Evolutionary conservation across 805 yeast species (phyloP).

Genomic region (Zygoascus ofunaensis): DNA sequence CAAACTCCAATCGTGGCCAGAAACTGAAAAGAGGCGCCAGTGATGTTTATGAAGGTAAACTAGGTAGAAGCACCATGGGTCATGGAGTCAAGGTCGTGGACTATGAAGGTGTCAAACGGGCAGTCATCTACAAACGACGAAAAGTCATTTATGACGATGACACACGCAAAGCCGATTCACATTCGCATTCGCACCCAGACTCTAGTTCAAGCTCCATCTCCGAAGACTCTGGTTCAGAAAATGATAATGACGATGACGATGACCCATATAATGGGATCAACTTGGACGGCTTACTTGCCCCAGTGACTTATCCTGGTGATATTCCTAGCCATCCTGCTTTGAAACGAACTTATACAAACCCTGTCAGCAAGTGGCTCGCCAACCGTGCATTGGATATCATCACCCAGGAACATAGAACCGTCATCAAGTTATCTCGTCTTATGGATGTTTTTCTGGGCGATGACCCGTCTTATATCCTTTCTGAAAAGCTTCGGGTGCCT

Average conservation of each 20-base stretch:
- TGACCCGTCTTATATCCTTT: slow-evolving; percentile 59
- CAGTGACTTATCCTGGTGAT: slow-evolving; percentile 75
- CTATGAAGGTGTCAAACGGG: slow-evolving; percentile 22
- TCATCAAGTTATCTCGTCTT: slow-evolving; percentile 60
- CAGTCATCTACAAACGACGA: slow-evolving; percentile 20
- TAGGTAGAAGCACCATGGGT: slow-evolving; percentile 20
- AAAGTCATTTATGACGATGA: slow-evolving; percentile 23
- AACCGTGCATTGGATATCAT: slow-evolving; percentile 66
- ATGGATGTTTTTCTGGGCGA: slow-evolving; percentile 81
- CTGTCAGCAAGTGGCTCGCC: slow-evolving; percentile 52
- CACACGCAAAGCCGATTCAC: background rate
- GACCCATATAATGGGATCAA: slow-evolving; percentile 41
- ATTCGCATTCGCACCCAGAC: too few relatives aligned
- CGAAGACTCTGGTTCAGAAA: slow-evolving; percentile 20
- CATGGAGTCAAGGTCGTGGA: slow-evolving; percentile 24
- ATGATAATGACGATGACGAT: slow-evolving; percentile 15
- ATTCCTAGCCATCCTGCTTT: slow-evolving; percentile 62
- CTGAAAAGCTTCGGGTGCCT: slow-evolving; percentile 57
- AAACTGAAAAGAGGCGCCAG: slow-evolving; percentile 45
- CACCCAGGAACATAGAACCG: slow-evolving; percentile 70
- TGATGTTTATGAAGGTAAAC: slow-evolving; percentile 36
- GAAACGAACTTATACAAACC: slow-evolving; percentile 52
- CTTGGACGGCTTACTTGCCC: slow-evolving; percentile 55
- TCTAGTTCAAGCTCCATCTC: slow-evolving; percentile 19
- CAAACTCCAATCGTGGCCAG: slow-evolving; percentile 44